Percentiles rank a stretch among this genome's conserved stretches.
Conservation (phyloP, 2,329 filamentous ascomycete species). For the Gnomoniopsis sp. region DNA sequence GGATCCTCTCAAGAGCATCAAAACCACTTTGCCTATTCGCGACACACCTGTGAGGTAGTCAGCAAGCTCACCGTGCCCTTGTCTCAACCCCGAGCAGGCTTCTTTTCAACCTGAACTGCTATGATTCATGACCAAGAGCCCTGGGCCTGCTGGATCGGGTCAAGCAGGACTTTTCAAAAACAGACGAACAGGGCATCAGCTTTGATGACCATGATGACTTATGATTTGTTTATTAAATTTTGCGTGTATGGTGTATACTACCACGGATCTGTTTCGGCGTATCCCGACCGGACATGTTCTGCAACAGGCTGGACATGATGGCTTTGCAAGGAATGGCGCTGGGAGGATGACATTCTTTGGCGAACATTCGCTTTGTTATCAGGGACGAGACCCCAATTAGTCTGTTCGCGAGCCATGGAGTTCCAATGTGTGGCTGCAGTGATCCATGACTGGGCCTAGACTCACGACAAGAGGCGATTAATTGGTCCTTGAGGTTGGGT, state of each 20-base stretch:
- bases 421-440: no score
- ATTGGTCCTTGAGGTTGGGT: no score
- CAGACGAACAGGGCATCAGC: background rate
- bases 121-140: background rate
- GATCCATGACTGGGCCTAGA: no score
- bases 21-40: background rate
- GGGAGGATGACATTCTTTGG: no score
- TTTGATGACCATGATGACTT: background rate
- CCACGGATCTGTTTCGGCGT: background rate
- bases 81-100: background rate
- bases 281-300: no score
- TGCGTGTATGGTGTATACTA: background rate
- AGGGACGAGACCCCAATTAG: no score
- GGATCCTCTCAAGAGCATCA: constrained; percentile 12
- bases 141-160: background rate
- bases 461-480: no score
- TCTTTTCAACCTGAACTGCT: background rate
- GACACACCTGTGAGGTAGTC: background rate
- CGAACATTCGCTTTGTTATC: no score
- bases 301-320: no score
- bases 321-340: no score
- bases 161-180: background rate
- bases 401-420: no score
- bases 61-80: background rate
- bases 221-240: background rate